Evolutionary conservation across 2,329 filamentous ascomycete genomes (phyloP).

Genomic region (Colletotrichum tabaci): DNA sequence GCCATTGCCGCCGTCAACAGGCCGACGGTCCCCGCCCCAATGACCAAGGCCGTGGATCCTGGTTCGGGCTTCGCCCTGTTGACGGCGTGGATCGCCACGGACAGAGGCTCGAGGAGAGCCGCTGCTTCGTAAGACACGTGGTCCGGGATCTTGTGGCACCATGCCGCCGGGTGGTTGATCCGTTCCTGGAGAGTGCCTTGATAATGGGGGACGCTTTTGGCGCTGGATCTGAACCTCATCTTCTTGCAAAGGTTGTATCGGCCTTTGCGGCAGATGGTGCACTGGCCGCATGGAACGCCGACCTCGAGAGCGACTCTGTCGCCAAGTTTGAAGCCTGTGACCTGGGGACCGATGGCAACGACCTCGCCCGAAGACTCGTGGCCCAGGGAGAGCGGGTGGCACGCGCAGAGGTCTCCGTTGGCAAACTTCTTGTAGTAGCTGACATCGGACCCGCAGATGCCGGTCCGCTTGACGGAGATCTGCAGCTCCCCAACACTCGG

Average conservation of each 20-base stretch:
- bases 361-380: constrained; percentile 74
- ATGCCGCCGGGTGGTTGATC: constrained; percentile 73
- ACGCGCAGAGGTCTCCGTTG: constrained; percentile 79
- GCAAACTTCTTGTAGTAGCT: constrained; percentile 81
- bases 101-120: constrained; percentile 73
- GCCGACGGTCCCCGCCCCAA: constrained; percentile 76
- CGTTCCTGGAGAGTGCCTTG: constrained; percentile 74
- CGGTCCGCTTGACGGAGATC: constrained; percentile 75
- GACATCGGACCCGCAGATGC: constrained; percentile 79
- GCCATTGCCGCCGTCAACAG: constrained; percentile 75
- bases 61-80: constrained; percentile 68
- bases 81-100: constrained; percentile 73
- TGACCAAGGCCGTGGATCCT: constrained; percentile 71
- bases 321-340: constrained; percentile 66
- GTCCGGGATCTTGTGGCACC: constrained; percentile 76
- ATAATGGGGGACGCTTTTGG: constrained; percentile 74
- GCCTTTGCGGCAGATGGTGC: constrained; percentile 66
- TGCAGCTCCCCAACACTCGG: constrained; percentile 71
- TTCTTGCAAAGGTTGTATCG: constrained; percentile 75
- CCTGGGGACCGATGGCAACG: constrained; percentile 67
- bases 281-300: constrained; percentile 67
- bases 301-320: constrained; percentile 73
- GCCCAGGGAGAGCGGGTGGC: constrained; percentile 75
- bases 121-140: constrained; percentile 72
- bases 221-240: constrained; percentile 74